phyloP scores from a whole-genome alignment of 2,329 filamentous ascomycete species.

The Ophiostoma triangulosporum region DNA sequence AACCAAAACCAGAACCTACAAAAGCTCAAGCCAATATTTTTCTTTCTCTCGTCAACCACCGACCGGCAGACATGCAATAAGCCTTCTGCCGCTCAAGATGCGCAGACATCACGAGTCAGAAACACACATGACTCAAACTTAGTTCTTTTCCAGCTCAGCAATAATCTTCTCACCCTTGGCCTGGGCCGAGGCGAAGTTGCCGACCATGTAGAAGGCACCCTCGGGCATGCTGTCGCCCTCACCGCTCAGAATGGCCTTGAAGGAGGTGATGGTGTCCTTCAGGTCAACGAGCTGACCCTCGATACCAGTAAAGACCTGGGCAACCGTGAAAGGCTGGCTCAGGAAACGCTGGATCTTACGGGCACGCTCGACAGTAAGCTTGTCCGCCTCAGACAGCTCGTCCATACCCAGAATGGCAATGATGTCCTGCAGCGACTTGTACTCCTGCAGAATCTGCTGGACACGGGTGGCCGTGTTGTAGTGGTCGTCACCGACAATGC shows the following conservation, averaged over 20 bases:
- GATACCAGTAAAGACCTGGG: conserved; percentile 73
- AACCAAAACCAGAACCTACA: conserved; percentile 2
- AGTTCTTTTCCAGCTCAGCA: conserved; percentile 65
- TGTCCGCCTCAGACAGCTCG: conserved; percentile 96
- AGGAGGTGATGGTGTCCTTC: conserved; percentile 94
- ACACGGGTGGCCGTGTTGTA: conserved; percentile 89
- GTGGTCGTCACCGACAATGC: conserved; percentile 96
- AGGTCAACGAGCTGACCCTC: conserved; percentile 95
- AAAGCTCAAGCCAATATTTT: neutral
- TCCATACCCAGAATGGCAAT: conserved; percentile 99
- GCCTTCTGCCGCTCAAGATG: neutral
- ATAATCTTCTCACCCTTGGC: conserved; percentile 99
- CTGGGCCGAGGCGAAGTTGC: conserved; percentile 82
- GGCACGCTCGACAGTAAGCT: conserved; percentile 99
- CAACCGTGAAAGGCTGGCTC: conserved; percentile 93
- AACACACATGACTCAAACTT: conserved; percentile 18
- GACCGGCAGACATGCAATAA: neutral
- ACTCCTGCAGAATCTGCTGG: conserved; percentile 99
- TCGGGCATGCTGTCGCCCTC: conserved; percentile 95
- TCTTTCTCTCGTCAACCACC: neutral
- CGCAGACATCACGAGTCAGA: neutral
- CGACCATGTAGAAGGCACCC: conserved; percentile 95
- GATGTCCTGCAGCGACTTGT: conserved; percentile 99
- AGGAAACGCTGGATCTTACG: conserved; percentile 99
- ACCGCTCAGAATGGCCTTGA: conserved; percentile 93